A percentile compares a stretch with the other conserved stretches of the same genome.
These are phyloP conservation scores for Trichoderma arundinaceum DNA, from an alignment of 2,329 filamentous ascomycete species.

Conservation along the genomic window DNA sequence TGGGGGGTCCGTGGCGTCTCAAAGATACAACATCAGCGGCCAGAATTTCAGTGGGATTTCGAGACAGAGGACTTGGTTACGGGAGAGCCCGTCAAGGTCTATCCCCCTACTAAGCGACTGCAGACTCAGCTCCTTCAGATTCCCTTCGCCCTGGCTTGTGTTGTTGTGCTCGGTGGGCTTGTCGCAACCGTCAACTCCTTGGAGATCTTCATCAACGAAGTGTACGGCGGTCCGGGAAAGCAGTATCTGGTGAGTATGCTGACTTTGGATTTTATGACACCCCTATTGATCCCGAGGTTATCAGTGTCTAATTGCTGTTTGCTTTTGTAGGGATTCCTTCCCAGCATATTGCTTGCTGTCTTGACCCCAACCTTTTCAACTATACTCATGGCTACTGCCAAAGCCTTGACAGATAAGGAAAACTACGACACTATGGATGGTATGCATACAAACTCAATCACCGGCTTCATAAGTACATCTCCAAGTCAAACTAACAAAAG, in stretches of 20 bases:
- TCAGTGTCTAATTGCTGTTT: not conserved
- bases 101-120: conserved; percentile 76
- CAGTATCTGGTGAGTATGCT: conserved; percentile 69
- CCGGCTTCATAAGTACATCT: accelerated
- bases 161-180: conserved; percentile 74
- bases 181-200: conserved; percentile 89
- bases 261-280: not conserved
- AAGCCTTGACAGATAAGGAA: conserved; percentile 78
- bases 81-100: conserved; percentile 76
- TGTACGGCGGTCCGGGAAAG: conserved; percentile 90
- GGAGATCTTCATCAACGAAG: conserved; percentile 93
- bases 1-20: conserved; percentile 91
- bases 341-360: conserved; percentile 84
- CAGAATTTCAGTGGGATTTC: conserved; percentile 79
- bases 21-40: conserved; percentile 75
- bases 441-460: conserved; percentile 39
- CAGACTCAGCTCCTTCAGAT: conserved; percentile 79
- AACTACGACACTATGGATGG: conserved; percentile 89
- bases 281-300: not conserved
- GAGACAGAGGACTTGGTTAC: conserved; percentile 80
- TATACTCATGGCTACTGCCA: conserved; percentile 77
- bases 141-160: conserved; percentile 80
- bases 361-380: conserved; percentile 79
- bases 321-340: conserved; percentile 73
- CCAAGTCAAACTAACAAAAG: not conserved